Evolutionary conservation across 306 rosid genomes (phyloP), one percentile per base, ranked within the genome.

Genomic region (Argentina anserina): DNA sequence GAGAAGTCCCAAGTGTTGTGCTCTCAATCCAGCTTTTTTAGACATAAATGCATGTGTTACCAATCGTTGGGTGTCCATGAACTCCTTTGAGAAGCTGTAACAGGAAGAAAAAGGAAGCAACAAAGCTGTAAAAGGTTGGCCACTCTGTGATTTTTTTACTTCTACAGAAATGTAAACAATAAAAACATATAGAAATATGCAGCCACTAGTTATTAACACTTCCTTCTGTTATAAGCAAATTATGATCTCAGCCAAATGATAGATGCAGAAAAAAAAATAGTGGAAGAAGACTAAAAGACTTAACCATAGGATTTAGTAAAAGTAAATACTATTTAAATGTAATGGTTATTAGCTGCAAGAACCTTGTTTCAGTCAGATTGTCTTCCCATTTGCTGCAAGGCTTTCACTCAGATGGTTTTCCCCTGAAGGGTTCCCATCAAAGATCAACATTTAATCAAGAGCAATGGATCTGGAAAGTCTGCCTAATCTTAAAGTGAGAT

Each of bases 11-110:
- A 93, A 23, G 81, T 93, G 98, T 66, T 81, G 82, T 50, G 90
- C 70, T 86, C 96, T 87, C 87, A 82, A 73, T 47, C 98, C 97
- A 75, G 75, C 65, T 86, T 89, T 93, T 79, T 80, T 94, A 72
- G 98, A 93, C 98, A 93, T 93, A 79, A 79, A 93, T 71, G 98
- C 96, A 85, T 93, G 98, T 70, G 89, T 93, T 40, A 86, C 96
- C 58, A 93, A 82, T 73, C 98, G 89, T 65, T 81, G 91, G 70
- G 96, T 93, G 82, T 91, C 94, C 96, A 85, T 80, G 85, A 91
- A 93, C 79, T 93, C 98, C 90, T 94, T 94, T 0, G 98, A 94
- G 65, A 71, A 36, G 84, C 98, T 94, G 97, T 52, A 79, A 64
- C 45, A 67, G 75, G 75, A 31, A 75, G 43, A 78, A 45, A 75